Base-by-base conservation (phyloP, 371 early-diverging fungal genomes). In the Apophysomyces elegans region DNA sequence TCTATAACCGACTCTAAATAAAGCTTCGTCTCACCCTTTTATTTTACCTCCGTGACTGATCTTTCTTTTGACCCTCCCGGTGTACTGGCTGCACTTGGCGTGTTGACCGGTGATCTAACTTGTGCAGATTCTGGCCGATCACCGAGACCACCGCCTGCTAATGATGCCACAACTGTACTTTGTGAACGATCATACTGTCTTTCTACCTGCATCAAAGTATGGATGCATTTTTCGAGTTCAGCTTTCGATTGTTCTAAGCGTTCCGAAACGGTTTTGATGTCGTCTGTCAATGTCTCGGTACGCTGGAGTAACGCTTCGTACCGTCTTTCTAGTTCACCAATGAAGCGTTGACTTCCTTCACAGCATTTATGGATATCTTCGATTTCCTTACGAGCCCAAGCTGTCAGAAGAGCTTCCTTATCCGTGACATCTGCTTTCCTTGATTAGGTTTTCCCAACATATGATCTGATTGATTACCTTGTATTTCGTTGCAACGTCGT, bases 121-220 rank as follows among this genome's bases (percentile, higher is more conserved):
- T 58, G 18, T 18, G 43, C 39, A 21, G 38, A n/a, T 47, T 58
- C 64, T 57, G 46, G 37, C 4, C 54, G 54, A 50, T 70, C 75
- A 1, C 75, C 79, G 13, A 73, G 46, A 5, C 72, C 75, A 38
- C 74, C 72, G 44, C 36, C 56, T 0, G 54, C 46, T 2, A 82
- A 60, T 3, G 76, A 65, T 5, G 75, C 67, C 7, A 79, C 75
- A 1, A 75, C 39, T 45, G 64, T 66, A 59, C 79, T 79, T 32
- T 74, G 58, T 26, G 69, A 58, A 26, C 83, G 71, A 64, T 82
- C 83, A 13, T 71, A 66, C 12, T 73, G 74, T 41, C 71, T 74
- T 45, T 73, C 78, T 12, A 68, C 69, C 26, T 65, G 58, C 4
- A 46, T 37, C 32, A 78, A 38, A 39, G 70, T 73, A 4, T 66